Evolutionary conservation across 2,329 filamentous ascomycete species (phyloP), one percentile per base, ranked within the genome.

Genomic region (Penicillium brevicompactum): DNA sequence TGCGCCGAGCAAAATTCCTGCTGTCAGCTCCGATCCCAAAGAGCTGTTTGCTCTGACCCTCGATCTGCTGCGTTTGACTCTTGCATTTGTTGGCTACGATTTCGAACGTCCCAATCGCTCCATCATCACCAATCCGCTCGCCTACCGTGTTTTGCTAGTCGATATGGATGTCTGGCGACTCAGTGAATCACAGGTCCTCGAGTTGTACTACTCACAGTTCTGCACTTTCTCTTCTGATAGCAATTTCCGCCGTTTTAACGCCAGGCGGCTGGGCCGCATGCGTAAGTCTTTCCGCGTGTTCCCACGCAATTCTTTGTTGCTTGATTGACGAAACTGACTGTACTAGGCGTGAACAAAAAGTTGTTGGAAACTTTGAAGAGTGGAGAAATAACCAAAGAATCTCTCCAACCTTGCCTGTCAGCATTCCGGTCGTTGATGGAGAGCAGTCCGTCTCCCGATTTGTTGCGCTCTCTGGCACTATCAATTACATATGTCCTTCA

Each of bases 401-500:
- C 90, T 0, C 80, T 96, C 49, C 85, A 85, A 0, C 84, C 89
- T 54, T 95, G 96, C 63, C 83, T 96, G 66, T 80, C 83, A 30
- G 88, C 93, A 0, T 89, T 99, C 60, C 88, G 87, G 67, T 86
- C 87, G 11, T 82, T 99, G 4, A 84, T 97, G 30, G 87, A 87
- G 60, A 90, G 87, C 60, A 93, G 90, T 65, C 84, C 92, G 63
- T 92, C 89, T 49, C 87, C 90, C 14, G 91, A 96, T 70, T 87
- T 93, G 24, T 87, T 96, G 68, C 86, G 93, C 34, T 91, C 91
- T 2, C 78, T 99, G 42, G 91, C 94, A 2, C 82, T 97, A 21
- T 97, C 96, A 69, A 89, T 99, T 60, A 97, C 93, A 0, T 99
- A 94, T 71, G 88, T 91, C 5, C 85, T 97, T 59, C 92, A 97